These are phyloP conservation scores for Mucuna pruriens DNA, from an alignment of 306 rosid species.

Conservation along the genomic window DNA sequence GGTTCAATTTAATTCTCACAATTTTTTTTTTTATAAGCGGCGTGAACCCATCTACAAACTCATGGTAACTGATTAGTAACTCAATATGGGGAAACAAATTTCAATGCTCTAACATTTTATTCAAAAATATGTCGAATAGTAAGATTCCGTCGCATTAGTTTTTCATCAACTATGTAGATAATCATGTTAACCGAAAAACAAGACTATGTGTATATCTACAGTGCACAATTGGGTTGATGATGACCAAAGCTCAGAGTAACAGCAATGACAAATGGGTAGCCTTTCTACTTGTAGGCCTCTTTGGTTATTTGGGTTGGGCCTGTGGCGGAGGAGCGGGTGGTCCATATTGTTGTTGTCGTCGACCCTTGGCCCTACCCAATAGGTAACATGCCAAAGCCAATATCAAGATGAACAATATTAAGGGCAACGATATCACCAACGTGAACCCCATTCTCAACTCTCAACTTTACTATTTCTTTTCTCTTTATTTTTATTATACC, in stretches of 20 bases:
- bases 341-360: slow-evolving; percentile 46
- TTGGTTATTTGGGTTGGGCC: slow-evolving; percentile 35
- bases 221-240: neutral
- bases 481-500: slow-evolving; percentile 16
- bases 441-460: slow-evolving; percentile 44
- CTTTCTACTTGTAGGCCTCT: neutral
- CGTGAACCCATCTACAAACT: neutral
- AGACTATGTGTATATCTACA: neutral
- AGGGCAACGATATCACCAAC: slow-evolving; percentile 57
- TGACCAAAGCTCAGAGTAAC: neutral
- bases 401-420: slow-evolving; percentile 54
- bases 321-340: slow-evolving; percentile 57
- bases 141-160: neutral
- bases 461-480: neutral
- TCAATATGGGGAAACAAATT: neutral
- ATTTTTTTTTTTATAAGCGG: neutral
- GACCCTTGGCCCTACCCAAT: slow-evolving; percentile 50
- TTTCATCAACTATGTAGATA: neutral
- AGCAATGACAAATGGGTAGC: neutral
- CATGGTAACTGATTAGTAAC: neutral
- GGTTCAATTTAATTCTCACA: no score
- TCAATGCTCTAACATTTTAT: neutral
- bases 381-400: slow-evolving; percentile 62
- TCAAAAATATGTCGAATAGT: neutral
- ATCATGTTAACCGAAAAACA: neutral